phyloP scores from a whole-genome alignment of 176 grass and related monocot genomes.

The Tillandsia fasciculata region DNA sequence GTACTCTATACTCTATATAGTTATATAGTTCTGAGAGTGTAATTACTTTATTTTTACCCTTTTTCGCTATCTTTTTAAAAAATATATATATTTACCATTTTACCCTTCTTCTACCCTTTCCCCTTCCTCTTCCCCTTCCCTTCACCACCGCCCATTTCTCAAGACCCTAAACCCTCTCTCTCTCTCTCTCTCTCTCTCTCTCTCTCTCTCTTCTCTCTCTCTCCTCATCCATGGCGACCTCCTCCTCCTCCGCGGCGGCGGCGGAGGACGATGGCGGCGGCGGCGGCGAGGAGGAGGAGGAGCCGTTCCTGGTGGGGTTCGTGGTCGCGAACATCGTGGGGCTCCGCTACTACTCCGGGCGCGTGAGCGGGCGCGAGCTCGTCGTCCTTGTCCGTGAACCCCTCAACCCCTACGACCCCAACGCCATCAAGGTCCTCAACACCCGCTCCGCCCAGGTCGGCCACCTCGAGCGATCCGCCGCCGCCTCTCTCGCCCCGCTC shows the following conservation, averaged over 20 bases:
- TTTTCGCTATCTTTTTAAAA: constrained; percentile 2
- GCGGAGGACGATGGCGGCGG: not conserved
- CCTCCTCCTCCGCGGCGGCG: not conserved
- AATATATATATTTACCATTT: not conserved
- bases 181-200: not conserved
- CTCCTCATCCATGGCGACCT: not conserved
- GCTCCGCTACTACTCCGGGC: constrained; percentile 37
- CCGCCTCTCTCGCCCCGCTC: constrained; percentile 49
- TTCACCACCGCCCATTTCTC: not conserved
- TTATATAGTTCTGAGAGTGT: too few relatives aligned
- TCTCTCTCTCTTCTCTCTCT: not conserved
- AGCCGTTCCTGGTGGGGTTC: constrained; percentile 63
- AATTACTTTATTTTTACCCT: too few relatives aligned
- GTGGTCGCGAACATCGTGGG: constrained; percentile 52
- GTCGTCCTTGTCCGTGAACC: constrained; percentile 64
- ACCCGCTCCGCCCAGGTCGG: constrained; percentile 31
- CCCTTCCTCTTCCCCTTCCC: not conserved
- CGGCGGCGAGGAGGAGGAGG: constrained; percentile 17
- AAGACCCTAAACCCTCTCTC: not conserved
- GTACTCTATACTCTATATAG: too few relatives aligned
- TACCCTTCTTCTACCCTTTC: constrained; percentile 7
- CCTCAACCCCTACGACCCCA: constrained; percentile 43
- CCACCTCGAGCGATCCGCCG: constrained; percentile 29
- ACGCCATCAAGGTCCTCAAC: constrained; percentile 65
- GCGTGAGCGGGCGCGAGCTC: constrained; percentile 39